Conservation (phyloP, 2,329 filamentous ascomycete genomes). For the Grosmannia clavigera region DNA sequence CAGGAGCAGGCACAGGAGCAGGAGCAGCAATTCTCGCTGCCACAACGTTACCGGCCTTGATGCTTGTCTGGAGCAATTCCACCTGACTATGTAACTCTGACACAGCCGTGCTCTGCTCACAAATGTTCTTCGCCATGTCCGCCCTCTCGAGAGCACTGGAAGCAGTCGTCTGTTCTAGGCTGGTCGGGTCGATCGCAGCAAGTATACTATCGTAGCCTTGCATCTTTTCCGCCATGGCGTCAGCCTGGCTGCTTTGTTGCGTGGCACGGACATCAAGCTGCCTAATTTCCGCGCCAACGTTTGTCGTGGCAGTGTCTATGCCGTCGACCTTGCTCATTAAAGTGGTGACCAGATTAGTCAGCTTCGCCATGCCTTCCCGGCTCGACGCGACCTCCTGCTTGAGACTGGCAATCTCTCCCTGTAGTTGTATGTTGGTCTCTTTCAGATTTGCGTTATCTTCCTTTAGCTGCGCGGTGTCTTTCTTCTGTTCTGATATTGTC, state of each 20-base stretch:
- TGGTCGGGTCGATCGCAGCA: background rate
- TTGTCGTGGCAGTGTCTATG: background rate
- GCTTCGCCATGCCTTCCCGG: background rate
- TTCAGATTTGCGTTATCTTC: background rate
- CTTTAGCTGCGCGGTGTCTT: background rate
- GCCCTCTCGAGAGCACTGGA: conserved; percentile 1
- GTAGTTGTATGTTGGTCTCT: background rate
- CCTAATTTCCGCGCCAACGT: background rate
- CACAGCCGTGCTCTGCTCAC: background rate
- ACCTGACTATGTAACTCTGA: background rate
- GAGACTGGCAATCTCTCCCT: background rate
- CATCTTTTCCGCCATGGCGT: background rate
- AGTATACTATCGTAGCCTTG: background rate
- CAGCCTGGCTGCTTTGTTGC: background rate
- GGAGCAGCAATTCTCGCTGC: background rate
- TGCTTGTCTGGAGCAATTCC: background rate
- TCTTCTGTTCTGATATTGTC: background rate
- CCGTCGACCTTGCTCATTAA: background rate
- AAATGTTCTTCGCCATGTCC: background rate
- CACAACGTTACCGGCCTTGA: background rate
- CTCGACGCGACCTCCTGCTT: background rate
- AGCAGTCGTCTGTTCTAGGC: background rate
- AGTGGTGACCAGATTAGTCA: background rate
- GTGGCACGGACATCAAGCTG: background rate
- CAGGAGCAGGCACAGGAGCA: background rate